Evolutionary conservation across 805 yeast species (phyloP), one percentile per base, ranked within the genome.

Genomic region (Nakazawaea populi): DNA sequence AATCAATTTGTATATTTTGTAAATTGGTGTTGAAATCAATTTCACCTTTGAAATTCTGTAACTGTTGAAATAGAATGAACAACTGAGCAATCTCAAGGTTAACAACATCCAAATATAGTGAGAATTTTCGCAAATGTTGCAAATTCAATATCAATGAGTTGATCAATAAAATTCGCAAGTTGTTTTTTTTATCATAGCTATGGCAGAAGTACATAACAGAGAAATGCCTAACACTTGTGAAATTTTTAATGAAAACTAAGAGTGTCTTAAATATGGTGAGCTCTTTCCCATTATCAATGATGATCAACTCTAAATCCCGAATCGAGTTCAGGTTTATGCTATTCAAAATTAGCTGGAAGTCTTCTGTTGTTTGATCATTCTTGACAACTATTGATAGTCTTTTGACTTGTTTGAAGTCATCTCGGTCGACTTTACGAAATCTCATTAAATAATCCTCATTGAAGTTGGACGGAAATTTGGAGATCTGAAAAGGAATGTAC

Each of bases 271-370:
- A 49, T n/a, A 49, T 49, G 3, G 14, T 31, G 36, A 49, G 39
- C 10, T 49, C 48, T 30, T 30, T 36, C 7, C 48, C 52, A 39
- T 49, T 42, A 28, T 49, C 52, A n/a, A 49, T 32, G 10, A 49
- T 38, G 14, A 39, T 49, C 42, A 49, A 40, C 18, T 49, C 52
- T 37, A 49, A 39, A 28, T 49, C 24, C 8, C 39, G 27, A 11
- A 49, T 9, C 34, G 6, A 39, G 10, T 12, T 10, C 32, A 9
- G 32, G 39, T 24, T 41, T 18, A 49, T n/a, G 12, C 24, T 43
- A 11, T 12, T 4, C 40, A 43, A 43, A 9, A 49, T 44, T 14
- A 12, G 6, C 29, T 44, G 45, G 14, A 37, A 42, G 5, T 49
- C 52, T 18, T 44, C 44, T 6, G 14, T 18, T 6, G 14, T 18